These are phyloP conservation scores for Drechslerella stenobrocha DNA, from an alignment of 2,329 filamentous ascomycete species.

Conservation along the genomic window DNA sequence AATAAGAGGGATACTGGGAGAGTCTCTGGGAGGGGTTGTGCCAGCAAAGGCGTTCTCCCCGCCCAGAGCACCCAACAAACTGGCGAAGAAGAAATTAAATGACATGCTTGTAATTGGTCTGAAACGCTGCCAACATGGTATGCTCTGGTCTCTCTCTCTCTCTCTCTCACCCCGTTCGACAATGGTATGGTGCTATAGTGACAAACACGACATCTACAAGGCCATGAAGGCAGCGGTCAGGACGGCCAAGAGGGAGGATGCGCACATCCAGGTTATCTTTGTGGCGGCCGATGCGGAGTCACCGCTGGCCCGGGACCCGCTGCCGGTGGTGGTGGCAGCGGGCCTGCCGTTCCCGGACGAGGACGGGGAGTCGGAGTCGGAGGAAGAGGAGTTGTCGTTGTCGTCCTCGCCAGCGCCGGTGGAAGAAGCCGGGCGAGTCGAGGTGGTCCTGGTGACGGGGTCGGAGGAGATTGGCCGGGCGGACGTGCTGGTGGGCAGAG, in stretches of 20 bases:
- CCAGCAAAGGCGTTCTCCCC: background rate
- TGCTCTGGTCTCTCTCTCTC: background rate
- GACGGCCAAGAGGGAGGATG: conserved; percentile 44
- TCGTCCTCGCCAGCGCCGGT: background rate
- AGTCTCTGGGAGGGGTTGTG: background rate
- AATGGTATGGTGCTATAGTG: background rate
- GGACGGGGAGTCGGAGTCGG: too few species aligned
- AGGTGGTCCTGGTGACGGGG: conserved; percentile 21
- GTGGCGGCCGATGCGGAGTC: conserved; percentile 18
- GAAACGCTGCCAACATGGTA: conserved; percentile 20
- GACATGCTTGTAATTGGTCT: conserved; percentile 2
- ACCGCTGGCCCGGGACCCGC: background rate
- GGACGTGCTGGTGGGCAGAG: conserved; percentile 27
- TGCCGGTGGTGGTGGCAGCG: conserved; percentile 18
- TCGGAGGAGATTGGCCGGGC: conserved; percentile 33
- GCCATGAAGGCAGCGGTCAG: conserved; percentile 47
- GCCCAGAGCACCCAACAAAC: background rate
- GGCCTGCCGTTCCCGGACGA: too few species aligned
- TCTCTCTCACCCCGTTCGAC: background rate
- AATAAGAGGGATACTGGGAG: background rate
- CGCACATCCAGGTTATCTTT: conserved; percentile 48
- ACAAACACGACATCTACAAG: conserved; percentile 37
- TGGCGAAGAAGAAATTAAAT: conserved; percentile 4
- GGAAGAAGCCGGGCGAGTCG: background rate
- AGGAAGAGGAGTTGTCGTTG: too few species aligned